A percentile compares a stretch with the other conserved stretches of the same genome.
Evolutionary conservation across 2,329 filamentous ascomycete genomes (phyloP).

Genomic region (Raffaelea albimanens): DNA sequence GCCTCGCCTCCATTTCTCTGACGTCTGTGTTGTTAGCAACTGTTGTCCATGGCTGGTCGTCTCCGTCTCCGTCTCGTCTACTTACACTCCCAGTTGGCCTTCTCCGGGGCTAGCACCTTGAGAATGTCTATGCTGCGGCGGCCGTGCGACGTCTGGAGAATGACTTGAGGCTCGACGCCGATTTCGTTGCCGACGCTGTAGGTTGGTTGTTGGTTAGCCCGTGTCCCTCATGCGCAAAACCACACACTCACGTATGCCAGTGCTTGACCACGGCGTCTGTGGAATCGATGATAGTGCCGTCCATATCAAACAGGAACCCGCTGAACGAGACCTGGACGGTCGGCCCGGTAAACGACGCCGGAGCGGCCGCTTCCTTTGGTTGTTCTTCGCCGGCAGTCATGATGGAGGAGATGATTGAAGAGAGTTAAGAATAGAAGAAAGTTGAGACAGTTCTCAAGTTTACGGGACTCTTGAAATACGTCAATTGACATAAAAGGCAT

Average conservation of each 20-base stretch:
- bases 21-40: conserved; percentile 50
- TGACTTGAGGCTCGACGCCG: conserved; percentile 72
- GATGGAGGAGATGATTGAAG: background rate
- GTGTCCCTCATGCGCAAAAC: background rate
- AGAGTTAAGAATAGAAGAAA: background rate
- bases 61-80: conserved; percentile 77
- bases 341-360: conserved; percentile 24
- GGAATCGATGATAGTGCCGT: conserved; percentile 76
- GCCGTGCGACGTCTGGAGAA: conserved; percentile 86
- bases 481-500: background rate
- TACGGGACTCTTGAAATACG: too few relatives aligned
- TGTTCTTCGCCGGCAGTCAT: conserved; percentile 3
- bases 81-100: conserved; percentile 90
- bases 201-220: background rate
- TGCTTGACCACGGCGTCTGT: conserved; percentile 69
- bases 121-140: conserved; percentile 82
- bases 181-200: conserved; percentile 70
- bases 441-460: background rate
- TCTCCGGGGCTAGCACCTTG: conserved; percentile 66
- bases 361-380: conserved; percentile 1
- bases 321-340: conserved; percentile 39
- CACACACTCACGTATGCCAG: conserved; percentile 53
- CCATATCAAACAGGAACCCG: conserved; percentile 64
- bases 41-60: too few relatives aligned
- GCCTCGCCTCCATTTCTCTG: conserved; percentile 62